These are phyloP conservation scores for Somion occarium DNA, from an alignment of 1,284 basidiomycete species.

Conservation along the genomic window DNA sequence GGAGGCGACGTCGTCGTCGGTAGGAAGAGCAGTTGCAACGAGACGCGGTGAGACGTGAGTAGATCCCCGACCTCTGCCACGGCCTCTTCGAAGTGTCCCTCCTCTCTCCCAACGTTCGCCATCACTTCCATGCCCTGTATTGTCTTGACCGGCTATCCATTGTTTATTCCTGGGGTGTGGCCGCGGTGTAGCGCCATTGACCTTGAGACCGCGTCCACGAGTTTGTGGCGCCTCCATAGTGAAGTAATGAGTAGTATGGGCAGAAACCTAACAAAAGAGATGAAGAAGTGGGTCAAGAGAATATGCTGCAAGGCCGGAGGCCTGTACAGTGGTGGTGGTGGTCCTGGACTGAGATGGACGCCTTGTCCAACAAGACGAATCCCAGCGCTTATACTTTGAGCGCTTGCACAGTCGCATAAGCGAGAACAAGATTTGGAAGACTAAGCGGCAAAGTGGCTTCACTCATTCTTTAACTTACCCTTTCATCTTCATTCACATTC, in stretches of 20 bases:
- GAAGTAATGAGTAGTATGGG: neutral
- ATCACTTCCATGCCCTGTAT: conserved; percentile 27
- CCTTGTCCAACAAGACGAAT: too few species aligned
- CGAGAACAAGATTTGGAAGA: too few species aligned
- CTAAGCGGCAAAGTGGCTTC: too few species aligned
- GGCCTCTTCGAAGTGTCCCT: conserved; percentile 32
- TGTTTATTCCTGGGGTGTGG: conserved; percentile 23
- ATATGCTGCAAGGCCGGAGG: neutral
- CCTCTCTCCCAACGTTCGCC: conserved; percentile 54
- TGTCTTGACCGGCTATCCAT: conserved; percentile 24
- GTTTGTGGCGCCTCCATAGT: conserved; percentile 12
- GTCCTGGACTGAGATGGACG: neutral
- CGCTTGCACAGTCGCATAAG: too few species aligned
- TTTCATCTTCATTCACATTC: neutral
- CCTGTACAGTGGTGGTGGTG: neutral
- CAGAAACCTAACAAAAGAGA: too few species aligned
- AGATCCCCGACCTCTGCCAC: conserved; percentile 28
- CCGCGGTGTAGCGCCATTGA: conserved; percentile 8
- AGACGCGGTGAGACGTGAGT: conserved; percentile 13
- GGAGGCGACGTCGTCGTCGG: conserved; percentile 19
- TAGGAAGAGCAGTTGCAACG: conserved; percentile 9
- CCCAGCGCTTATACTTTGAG: too few species aligned
- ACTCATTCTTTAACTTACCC: too few species aligned
- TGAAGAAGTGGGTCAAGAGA: neutral
- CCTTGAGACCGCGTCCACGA: conserved; percentile 13